phyloP scores from a whole-genome alignment of 148 eudicot genomes.

The Vaccinium darrowii region DNA sequence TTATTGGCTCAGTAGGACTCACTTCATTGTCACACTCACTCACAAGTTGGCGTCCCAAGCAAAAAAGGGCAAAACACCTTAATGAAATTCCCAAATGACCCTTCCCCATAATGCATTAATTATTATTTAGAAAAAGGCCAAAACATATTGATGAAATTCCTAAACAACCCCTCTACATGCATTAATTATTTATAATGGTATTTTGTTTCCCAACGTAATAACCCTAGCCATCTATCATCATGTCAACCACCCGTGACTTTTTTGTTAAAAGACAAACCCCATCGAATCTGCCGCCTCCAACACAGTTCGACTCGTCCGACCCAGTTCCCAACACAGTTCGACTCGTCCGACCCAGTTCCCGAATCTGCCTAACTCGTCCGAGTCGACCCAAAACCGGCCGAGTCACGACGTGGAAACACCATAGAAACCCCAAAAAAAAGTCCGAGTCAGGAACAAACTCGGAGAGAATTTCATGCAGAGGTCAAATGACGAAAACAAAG shows the following conservation, averaged over 20 bases:
- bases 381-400: background rate
- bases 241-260: too few relatives aligned
- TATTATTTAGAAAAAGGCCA: background rate
- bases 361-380: background rate
- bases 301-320: background rate
- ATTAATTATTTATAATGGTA: background rate
- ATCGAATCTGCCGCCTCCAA: background rate
- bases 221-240: too few relatives aligned
- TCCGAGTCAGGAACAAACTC: conserved; percentile 16
- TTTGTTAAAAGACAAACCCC: too few relatives aligned
- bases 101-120: too few relatives aligned
- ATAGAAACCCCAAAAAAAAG: background rate
- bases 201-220: background rate
- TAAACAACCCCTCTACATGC: background rate
- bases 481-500: background rate
- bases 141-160: background rate
- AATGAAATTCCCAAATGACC: too few relatives aligned
- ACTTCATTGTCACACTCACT: background rate
- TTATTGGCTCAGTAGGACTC: too few relatives aligned
- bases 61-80: background rate
- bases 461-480: background rate
- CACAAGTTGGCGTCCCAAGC: background rate
- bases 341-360: background rate
- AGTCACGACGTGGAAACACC: background rate
- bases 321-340: background rate